phyloP scores from a whole-genome alignment of 768 basidiomycete genomes.

The Lyophyllum semitale region DNA sequence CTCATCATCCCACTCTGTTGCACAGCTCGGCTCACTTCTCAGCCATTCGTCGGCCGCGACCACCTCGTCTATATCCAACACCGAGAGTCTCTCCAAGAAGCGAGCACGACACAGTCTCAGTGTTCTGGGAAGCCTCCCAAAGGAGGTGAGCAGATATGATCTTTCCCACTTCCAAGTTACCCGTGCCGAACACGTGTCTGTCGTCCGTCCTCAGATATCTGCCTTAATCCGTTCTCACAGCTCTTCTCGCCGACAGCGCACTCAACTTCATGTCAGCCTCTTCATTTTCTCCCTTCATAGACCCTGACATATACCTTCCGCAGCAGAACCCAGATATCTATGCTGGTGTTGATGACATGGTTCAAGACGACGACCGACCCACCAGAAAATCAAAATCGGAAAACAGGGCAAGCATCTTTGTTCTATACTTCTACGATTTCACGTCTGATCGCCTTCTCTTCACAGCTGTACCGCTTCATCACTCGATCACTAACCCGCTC shows the following conservation, averaged over 20 bases:
- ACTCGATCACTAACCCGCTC: conserved; percentile 52
- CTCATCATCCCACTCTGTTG: conserved; percentile 6
- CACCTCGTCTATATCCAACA: conserved; percentile 12
- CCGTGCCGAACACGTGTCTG: conserved; percentile 54
- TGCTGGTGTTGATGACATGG: conserved; percentile 17
- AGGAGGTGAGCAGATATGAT: conserved; percentile 34
- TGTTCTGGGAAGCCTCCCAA: conserved; percentile 29
- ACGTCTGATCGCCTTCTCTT: conserved; percentile 10
- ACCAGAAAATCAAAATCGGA: conserved; percentile 44
- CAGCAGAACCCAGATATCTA: conserved; percentile 7
- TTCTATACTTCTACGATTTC: conserved; percentile 8
- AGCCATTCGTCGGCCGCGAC: conserved; percentile 11
- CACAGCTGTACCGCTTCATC: conserved; percentile 63
- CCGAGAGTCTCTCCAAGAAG: conserved; percentile 10
- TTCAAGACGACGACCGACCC: conserved; percentile 37
- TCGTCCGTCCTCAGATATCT: conserved; percentile 35
- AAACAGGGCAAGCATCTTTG: conserved; percentile 41
- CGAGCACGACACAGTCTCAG: conserved; percentile 26
- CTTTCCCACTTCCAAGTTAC: conserved; percentile 14
- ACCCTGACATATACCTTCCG: not conserved
- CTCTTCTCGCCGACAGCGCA: conserved; percentile 27
- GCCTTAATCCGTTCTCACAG: conserved; percentile 44
- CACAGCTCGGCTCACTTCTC: conserved; percentile 6
- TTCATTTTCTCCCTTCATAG: not conserved
- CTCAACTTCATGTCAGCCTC: conserved; percentile 28